These are phyloP conservation scores for Hevea brasiliensis DNA, from an alignment of 345 rosid genomes.

Conservation along the genomic window DNA sequence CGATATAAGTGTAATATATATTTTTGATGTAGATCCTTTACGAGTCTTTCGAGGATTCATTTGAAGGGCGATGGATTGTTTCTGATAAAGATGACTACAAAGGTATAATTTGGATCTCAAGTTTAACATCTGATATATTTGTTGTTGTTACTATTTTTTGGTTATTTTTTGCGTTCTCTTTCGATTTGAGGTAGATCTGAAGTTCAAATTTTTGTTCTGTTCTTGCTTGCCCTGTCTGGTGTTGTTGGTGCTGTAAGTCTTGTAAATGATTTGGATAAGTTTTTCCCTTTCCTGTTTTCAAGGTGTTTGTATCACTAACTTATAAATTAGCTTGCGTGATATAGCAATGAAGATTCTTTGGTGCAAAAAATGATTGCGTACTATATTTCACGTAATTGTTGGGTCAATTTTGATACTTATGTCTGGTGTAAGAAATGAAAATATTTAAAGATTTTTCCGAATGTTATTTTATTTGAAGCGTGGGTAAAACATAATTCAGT, in stretches of 20 bases:
- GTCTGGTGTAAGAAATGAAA: background rate
- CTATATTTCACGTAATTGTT: background rate
- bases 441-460: background rate
- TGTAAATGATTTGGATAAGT: background rate
- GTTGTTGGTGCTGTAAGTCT: background rate
- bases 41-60: slow-evolving; percentile 71
- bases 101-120: slow-evolving; percentile 33
- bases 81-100: slow-evolving; percentile 64
- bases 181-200: background rate
- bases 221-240: background rate
- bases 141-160: background rate
- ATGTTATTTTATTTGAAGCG: background rate
- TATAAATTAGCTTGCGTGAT: background rate
- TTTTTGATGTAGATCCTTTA: slow-evolving; percentile 49
- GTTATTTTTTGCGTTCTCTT: background rate
- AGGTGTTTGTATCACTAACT: background rate
- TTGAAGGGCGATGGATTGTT: slow-evolving; percentile 74
- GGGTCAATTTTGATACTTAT: background rate
- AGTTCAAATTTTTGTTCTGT: background rate
- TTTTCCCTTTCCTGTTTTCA: background rate
- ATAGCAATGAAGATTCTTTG: background rate
- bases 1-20: background rate
- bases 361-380: background rate
- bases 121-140: background rate
- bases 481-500: too few relatives aligned